Percentiles rank a stretch among this genome's conserved stretches.
Conservation (phyloP, 1,139 yeast genomes). For the Kodamaea anthophila region DNA sequence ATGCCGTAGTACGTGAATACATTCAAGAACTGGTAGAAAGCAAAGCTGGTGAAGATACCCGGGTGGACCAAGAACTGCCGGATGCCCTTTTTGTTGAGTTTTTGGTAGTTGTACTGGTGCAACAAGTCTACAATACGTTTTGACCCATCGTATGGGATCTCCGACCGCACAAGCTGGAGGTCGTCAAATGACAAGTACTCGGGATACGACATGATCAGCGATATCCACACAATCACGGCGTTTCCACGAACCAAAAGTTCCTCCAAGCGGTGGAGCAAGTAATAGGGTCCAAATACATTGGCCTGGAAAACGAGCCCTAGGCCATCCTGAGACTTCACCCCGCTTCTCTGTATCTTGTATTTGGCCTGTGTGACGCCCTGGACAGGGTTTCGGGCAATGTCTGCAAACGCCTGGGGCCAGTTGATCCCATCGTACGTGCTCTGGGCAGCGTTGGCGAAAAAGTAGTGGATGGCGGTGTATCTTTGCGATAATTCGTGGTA, state of each 20-base stretch:
- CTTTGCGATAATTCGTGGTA: constrained; percentile 61
- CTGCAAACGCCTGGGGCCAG: constrained; percentile 70
- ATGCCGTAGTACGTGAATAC: constrained; percentile 77
- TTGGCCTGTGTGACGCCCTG: constrained; percentile 80
- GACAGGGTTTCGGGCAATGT: constrained; percentile 58
- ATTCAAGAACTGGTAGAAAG: constrained; percentile 72
- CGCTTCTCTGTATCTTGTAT: constrained; percentile 74
- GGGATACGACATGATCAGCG: constrained; percentile 74
- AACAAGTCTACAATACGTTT: constrained; percentile 80
- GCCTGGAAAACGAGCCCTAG: constrained; percentile 91
- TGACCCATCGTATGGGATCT: constrained; percentile 84
- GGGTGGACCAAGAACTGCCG: constrained; percentile 82
- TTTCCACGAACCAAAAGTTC: constrained; percentile 50
- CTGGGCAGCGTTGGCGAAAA: constrained; percentile 86
- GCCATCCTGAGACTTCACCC: constrained; percentile 64
- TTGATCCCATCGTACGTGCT: constrained; percentile 83
- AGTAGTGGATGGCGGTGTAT: constrained; percentile 62
- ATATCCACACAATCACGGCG: constrained; percentile 76
- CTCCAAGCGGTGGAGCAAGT: constrained; percentile 56
- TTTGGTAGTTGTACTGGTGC: constrained; percentile 62
- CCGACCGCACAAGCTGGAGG: constrained; percentile 58
- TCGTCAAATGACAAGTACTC: constrained; percentile 67
- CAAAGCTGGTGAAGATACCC: constrained; percentile 84
- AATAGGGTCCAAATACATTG: constrained; percentile 92
- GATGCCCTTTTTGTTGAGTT: constrained; percentile 45